Base-by-base conservation (phyloP, 495 filamentous ascomycete species). In the Penicillium chermesinum region DNA sequence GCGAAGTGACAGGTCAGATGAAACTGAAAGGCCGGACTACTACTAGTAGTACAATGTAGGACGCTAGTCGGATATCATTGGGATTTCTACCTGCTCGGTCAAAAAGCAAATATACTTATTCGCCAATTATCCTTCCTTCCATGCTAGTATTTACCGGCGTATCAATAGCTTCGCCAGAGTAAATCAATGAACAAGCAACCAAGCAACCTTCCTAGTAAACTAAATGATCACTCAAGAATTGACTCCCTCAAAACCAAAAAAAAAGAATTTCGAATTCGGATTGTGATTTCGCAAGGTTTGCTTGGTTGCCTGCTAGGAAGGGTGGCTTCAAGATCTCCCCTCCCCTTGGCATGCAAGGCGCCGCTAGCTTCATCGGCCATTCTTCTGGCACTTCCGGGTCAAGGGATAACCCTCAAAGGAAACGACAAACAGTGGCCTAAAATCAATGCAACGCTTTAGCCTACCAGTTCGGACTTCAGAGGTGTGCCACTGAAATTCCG, bases 281-380 rank as follows among this genome's bases (percentile, higher is more conserved):
- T n/a, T n/a, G n/a, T n/a, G n/a, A n/a, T n/a, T n/a, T n/a, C 13
- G 14, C 18, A 0, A 2, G 22, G 40, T 16, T 33, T 17, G 21
- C 12, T 50, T 27, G 19, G 37, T 49, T 49, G 52, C 43, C 52
- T 43, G 32, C 42, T 41, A 12, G 41, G 8, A 52, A 48, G 50
- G 38, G 37, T 17, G 39, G 18, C 18, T 50, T 32, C 44, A 44
- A 38, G 32, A 20, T 14, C 25, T 25, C 54, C 53, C 57, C 46
- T 53, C 51, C 53, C 57, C 46, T 53, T 54, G 57, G 53, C 54
- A 61, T 61, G 57, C 57, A 61, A 57, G 57, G 57, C 43, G 44
- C 48, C 57, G 54, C 48, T 57, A 52, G 53, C 48, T 48, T 49
- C 57, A 57, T 57, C 43, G 38, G 42, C 38, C 52, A 54, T 54